Evolutionary conservation across 225 moss, liverwort and hornwort species (phyloP).

Genomic region (Polytrichum formosum): DNA sequence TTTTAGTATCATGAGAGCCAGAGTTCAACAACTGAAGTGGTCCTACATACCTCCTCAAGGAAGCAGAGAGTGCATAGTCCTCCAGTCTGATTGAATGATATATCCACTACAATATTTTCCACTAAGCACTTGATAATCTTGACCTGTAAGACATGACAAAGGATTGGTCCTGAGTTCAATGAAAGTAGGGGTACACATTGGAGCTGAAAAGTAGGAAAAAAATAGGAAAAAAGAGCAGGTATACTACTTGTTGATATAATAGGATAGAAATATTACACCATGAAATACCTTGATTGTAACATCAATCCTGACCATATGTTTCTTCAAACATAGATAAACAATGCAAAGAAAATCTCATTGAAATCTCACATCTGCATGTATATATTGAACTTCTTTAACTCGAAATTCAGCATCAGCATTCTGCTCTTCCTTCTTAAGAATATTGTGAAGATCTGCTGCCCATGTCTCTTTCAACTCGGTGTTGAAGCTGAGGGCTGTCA

Average conservation of each 20-base stretch:
- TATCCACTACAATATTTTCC: slow-evolving; percentile 85
- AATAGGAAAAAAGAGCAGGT: not conserved
- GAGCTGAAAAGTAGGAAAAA: not conserved
- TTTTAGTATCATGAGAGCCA: not conserved
- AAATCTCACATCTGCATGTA: slow-evolving; percentile 39
- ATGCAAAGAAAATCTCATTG: not conserved
- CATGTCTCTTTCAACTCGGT: slow-evolving; percentile 39
- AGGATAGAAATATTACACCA: too few species aligned
- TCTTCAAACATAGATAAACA: not conserved
- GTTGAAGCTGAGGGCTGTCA: slow-evolving; percentile 61
- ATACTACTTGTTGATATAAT: not conserved
- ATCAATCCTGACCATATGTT: not conserved
- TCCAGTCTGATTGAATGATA: slow-evolving; percentile 87
- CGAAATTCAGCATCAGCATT: slow-evolving; percentile 29
- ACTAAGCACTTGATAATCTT: slow-evolving; percentile 87
- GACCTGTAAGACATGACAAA: slow-evolving; percentile 49
- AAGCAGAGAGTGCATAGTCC: slow-evolving; percentile 77
- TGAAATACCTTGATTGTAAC: not conserved
- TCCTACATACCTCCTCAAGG: slow-evolving; percentile 70
- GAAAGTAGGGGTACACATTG: too few species aligned
- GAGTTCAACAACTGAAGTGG: not conserved
- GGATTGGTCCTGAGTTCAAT: not conserved
- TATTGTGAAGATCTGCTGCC: slow-evolving; percentile 33
- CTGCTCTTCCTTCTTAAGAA: slow-evolving; percentile 35
- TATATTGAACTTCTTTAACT: slow-evolving; percentile 37